Evolutionary conservation across 164 flowering plant species (phyloP).

Genomic region (Tetracentron sinense): DNA sequence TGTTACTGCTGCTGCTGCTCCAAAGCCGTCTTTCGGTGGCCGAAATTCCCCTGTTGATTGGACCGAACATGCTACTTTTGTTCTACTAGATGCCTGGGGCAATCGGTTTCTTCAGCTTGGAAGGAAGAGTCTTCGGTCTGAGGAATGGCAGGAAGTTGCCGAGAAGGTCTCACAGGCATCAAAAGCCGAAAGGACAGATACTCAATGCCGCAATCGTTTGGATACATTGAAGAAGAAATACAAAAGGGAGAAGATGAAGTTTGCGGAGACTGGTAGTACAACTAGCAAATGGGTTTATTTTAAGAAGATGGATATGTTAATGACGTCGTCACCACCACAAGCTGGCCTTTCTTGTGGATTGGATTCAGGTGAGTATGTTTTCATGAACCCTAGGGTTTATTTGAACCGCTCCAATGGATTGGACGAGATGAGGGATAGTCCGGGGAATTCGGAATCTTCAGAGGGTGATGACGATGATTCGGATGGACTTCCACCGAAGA

Average conservation of each 20-base stretch:
- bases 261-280: conserved; percentile 32
- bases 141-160: conserved; percentile 84
- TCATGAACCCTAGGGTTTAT: conserved; percentile 70
- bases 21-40: conserved; percentile 13
- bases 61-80: conserved; percentile 60
- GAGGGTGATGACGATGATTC: conserved; percentile 40
- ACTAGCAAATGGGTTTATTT: conserved; percentile 65
- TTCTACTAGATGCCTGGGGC: conserved; percentile 80
- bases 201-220: conserved; percentile 65
- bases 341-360: conserved; percentile 77
- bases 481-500: conserved; percentile 63
- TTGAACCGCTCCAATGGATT: conserved; percentile 65
- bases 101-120: conserved; percentile 78
- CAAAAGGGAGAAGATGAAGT: conserved; percentile 61
- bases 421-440: conserved; percentile 94
- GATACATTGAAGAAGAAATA: conserved; percentile 82
- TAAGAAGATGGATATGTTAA: conserved; percentile 71
- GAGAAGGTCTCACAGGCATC: conserved; percentile 61
- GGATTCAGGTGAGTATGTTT: conserved; percentile 90
- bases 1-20: conserved; percentile 6
- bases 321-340: conserved; percentile 33
- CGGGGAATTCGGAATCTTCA: conserved; percentile 52
- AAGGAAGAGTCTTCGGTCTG: conserved; percentile 72
- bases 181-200: conserved; percentile 37
- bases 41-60: conserved; percentile 39